A percentile compares a stretch with the other conserved stretches of the same genome.
These are phyloP conservation scores for Sporopachydermia cereana DNA, from an alignment of 1,139 yeast species.

Conservation along the genomic window DNA sequence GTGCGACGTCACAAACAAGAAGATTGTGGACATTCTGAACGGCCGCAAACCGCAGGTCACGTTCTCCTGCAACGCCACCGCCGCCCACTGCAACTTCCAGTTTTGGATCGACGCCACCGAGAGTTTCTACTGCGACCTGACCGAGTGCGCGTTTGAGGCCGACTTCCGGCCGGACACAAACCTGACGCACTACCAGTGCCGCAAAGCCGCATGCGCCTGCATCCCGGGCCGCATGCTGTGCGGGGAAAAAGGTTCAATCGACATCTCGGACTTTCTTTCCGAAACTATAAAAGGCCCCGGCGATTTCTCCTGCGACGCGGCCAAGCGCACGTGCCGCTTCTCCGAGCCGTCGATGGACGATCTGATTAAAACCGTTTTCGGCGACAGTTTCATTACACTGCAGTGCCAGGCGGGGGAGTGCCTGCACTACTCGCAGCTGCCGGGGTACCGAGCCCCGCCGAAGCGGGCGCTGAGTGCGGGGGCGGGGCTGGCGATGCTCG, in stretches of 20 bases:
- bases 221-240: conserved; percentile 88
- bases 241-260: conserved; percentile 89
- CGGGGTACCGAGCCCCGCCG: conserved; percentile 67
- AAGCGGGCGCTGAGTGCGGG: conserved; percentile 39
- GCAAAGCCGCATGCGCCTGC: conserved; percentile 69
- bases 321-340: conserved; percentile 52
- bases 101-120: conserved; percentile 91
- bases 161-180: conserved; percentile 41
- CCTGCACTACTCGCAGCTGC: conserved; percentile 81
- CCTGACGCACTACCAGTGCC: conserved; percentile 68
- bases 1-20: conserved; percentile 89
- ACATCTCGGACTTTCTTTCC: conserved; percentile 81
- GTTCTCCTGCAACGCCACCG: conserved; percentile 68
- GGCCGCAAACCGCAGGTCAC: conserved; percentile 89
- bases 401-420: conserved; percentile 83
- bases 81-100: conserved; percentile 70
- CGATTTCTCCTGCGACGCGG: conserved; percentile 69
- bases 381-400: conserved; percentile 79
- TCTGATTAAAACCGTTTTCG: conserved; percentile 78
- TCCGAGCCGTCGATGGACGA: conserved; percentile 96
- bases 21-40: conserved; percentile 64
- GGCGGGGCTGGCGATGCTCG: conserved; percentile 38
- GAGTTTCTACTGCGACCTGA: conserved; percentile 79
- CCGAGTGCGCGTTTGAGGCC: conserved; percentile 55
- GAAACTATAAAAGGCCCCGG: conserved; percentile 93